Evolutionary conservation across 805 yeast species (phyloP), one percentile per base, ranked within the genome.

Genomic region (Candida anglica): DNA sequence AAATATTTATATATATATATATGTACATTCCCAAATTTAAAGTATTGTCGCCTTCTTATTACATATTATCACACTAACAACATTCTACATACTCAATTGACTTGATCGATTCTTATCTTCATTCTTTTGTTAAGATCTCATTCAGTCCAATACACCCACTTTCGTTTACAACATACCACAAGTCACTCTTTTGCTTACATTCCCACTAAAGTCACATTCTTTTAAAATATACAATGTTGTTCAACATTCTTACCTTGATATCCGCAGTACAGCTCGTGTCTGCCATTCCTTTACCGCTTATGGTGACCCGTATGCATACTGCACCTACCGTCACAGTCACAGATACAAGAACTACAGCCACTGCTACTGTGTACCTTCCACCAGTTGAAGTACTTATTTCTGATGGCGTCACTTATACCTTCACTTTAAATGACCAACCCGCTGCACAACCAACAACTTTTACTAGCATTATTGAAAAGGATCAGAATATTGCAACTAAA

Each of bases 231-330:
- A n/a, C 17, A 16, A 38, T 27, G 26, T 5, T 34, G 9, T 8
- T 15, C 23, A 36, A 37, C 25, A 14, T 40, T 17, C 19, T 37
- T 24, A 26, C 38, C 19, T 28, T 46, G 8, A 24, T 43, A 26
- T 37, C 51, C 24, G 32, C 48, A 6, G 20, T 53, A 9, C 54
- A 52, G 17, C 37, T 49, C 15, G 47, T 50, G 5, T 17, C 42
- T 5, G 64, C 69, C 14, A 51, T 57, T 11, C 72, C 72, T 3
- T 32, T 66, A 13, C 66, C 69, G 34, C 55, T 56, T 30, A 38
- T 73, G 17, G 60, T 77, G 36, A 77, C 83, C 14, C 63, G 81
- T 50, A 56, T 58, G 24, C 79, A 74, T 47, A 75, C 81, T 14
- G 82, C 83, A 13, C 60, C 54, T 6, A 67, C 81, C 3, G 73